Base-by-base conservation (phyloP, 2,329 filamentous ascomycete species). In the Penicillium vulpinum region DNA sequence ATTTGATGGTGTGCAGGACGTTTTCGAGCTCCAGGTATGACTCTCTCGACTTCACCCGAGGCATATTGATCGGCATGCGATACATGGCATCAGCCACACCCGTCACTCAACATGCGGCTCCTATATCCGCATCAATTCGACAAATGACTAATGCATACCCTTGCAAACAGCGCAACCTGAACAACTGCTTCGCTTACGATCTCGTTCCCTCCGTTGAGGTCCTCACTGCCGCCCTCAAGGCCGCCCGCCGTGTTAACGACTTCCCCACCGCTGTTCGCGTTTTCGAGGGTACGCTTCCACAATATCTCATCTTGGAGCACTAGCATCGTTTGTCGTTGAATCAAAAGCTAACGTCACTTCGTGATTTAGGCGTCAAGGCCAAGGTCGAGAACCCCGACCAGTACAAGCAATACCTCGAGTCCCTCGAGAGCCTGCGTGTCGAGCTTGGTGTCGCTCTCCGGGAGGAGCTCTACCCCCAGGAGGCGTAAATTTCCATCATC, bases 141-240 rank as follows among this genome's bases (percentile, higher is more conserved):
- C 21, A 56, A 44, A 24, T 35, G 11, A 41, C 62, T 65, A 50
- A 68, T 47, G 22, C 38, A 48, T 43, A 16, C 43, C 29, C 31
- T 48, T 36, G 22, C 26, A 41, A 54, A 33, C 52, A 92, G 85
- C 90, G 92, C 79, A 96, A 96, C 83, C 85, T 96, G 75, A 99
- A 99, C 88, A 99, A 99, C 83, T 93, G 92, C 77, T 99, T 99
- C 81, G 94, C 94, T 75, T 99, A 99, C 88, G 94, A 99, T 88
- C 89, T 99, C 73, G 94, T 99, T 67, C 94, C 95, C 73, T 94
- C 93, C 43, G 88, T 93, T 64, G 87, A 90, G 68, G 94, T 99
- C 75, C 85, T 97, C 78, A 86, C 86, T 71, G 92, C 94, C 71
- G 94, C 94, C 64, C 86, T 99, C 71, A 92, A 89, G 80, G 94